Base-by-base conservation (phyloP, 257 asterid genomes). In the Oldenlandia corymbosa region DNA sequence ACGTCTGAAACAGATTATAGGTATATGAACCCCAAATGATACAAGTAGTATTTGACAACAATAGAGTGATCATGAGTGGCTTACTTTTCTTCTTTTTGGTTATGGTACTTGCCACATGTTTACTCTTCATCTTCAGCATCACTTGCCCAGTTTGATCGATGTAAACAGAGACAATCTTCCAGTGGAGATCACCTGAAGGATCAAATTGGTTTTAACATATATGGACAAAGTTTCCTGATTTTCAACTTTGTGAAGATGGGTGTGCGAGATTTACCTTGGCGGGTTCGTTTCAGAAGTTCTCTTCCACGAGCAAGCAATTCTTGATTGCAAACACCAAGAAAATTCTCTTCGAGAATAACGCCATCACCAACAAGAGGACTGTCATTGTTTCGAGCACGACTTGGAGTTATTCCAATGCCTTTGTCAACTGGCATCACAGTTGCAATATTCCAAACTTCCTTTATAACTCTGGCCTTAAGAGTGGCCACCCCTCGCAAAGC, bases 111-210 rank as follows among this genome's bases (percentile, higher is more conserved):
- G 79, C 94, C 0, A 83, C 93, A 58, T 93, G 90, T 67, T 84
- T 93, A 84, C 99, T 93, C 80, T 93, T 93, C 99, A 93, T 93
- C 82, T 90, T 93, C 83, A 93, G 74, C 94, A 93, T 90, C 70
- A 85, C 98, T 95, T 90, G 87, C 70, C 99, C 99, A 54, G 73
- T 83, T 27, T 94, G 82, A 69, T 90, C 96, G 56, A 93, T 73
- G 37, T 93, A 90, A 17, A 90, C 96, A 26, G 97, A 93, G n/a
- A 90, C 94, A n/a, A 93, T 72, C 70, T 93, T 93, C 99, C 97
- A 90, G 66, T 93, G 99, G 62, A 93, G 97, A 74, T 90, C 97
- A 48, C 97, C 97, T 90, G 83, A 61, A 66, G 7, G 26, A 64
- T 59, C 23, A 39, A 18, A 24, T 17, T 7, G 39, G 60, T 0